Conservation (phyloP, 164 flowering plant species). For the Vitis cinerea region DNA sequence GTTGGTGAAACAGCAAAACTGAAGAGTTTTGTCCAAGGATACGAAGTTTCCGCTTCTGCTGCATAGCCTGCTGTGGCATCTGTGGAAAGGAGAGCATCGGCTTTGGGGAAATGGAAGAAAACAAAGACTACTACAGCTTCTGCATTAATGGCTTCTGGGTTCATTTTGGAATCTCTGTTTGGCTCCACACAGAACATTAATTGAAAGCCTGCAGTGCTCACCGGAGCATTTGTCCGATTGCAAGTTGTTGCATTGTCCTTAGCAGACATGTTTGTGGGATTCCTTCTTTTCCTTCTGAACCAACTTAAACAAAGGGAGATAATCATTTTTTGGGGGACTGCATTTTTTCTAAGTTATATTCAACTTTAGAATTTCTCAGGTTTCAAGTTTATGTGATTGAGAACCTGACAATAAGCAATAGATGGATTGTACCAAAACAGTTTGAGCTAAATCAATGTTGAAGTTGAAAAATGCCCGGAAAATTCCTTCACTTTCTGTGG, state of each 20-base stretch:
- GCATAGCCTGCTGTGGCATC: neutral
- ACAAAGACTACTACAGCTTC: neutral
- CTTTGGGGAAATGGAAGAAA: neutral
- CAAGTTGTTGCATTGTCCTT: neutral
- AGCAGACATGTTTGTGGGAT: neutral
- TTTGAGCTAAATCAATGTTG: no score
- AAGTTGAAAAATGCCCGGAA: no score
- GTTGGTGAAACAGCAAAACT: constrained; percentile 56
- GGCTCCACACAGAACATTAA: neutral
- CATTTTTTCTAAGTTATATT: no score
- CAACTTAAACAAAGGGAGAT: neutral
- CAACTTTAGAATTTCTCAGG: no score
- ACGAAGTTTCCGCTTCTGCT: constrained; percentile 24
- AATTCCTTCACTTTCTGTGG: no score
- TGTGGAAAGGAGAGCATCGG: no score
- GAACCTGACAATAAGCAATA: no score
- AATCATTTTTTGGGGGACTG: neutral
- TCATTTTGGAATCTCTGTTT: neutral
- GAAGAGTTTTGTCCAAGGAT: constrained; percentile 47
- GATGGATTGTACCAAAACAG: no score
- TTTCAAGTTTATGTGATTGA: no score
- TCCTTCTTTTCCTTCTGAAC: neutral
- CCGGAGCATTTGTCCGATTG: neutral
- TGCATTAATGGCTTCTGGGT: neutral
- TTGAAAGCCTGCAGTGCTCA: neutral